Evolutionary conservation across 768 basidiomycete species (phyloP).

Genomic region (Suillus clintonianus): DNA sequence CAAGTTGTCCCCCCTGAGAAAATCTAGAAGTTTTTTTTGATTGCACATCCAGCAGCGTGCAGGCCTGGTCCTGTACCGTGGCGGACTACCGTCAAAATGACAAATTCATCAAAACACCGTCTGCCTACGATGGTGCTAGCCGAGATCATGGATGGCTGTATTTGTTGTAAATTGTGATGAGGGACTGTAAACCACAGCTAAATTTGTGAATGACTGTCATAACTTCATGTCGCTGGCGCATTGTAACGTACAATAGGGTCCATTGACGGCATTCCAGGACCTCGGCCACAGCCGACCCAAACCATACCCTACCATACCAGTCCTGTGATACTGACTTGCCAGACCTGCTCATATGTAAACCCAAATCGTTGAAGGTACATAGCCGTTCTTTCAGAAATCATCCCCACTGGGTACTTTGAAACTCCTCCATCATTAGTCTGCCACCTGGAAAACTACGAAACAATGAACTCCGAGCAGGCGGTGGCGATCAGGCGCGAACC

Average conservation of each 20-base stretch:
- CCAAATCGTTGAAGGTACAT: not conserved
- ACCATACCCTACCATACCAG: not conserved
- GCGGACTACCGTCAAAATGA: not conserved
- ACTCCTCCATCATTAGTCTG: not conserved
- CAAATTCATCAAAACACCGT: not conserved
- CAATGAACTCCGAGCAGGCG: not conserved
- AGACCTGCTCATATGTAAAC: not conserved
- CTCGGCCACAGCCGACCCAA: constrained; percentile 8
- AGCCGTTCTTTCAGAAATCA: not conserved
- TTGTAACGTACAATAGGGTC: constrained; percentile 30
- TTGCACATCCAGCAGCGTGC: not conserved
- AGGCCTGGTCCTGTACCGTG: not conserved
- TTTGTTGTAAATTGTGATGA: constrained; percentile 33
- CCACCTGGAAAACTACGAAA: not conserved
- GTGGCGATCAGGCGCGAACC: not conserved
- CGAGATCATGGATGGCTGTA: constrained; percentile 11
- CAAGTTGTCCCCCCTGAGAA: constrained; percentile 1
- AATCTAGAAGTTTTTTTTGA: not conserved
- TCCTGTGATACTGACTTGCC: not conserved
- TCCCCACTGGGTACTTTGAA: not conserved
- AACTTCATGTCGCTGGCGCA: constrained; percentile 13
- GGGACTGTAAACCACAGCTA: constrained; percentile 14
- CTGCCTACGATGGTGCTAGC: not conserved
- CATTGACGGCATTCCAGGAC: constrained; percentile 24
- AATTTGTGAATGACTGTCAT: constrained; percentile 29